These are phyloP conservation scores for Leccinum rimulosum DNA, from an alignment of 768 basidiomycete genomes.

Conservation along the genomic window DNA sequence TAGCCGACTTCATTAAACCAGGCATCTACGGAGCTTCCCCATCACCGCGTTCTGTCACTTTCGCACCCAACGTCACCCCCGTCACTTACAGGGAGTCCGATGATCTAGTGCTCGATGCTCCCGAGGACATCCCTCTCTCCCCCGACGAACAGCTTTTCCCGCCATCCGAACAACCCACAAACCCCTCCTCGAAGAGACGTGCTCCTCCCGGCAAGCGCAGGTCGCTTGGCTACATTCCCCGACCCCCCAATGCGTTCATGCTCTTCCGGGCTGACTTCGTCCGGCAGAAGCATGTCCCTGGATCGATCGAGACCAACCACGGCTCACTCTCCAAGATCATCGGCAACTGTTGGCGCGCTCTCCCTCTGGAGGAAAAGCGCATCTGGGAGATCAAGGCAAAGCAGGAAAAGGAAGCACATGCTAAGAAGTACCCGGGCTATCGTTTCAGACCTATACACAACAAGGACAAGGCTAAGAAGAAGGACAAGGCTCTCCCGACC, in stretches of 20 bases:
- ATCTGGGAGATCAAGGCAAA: conserved; percentile 74
- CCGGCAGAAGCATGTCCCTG: conserved; percentile 47
- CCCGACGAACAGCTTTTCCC: conserved; percentile 49
- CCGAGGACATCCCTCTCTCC: too few relatives aligned
- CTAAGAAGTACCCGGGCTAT: conserved; percentile 64
- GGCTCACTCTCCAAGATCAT: conserved; percentile 50
- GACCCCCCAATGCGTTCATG: conserved; percentile 36
- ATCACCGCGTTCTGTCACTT: conserved; percentile 52
- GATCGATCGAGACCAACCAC: conserved; percentile 49
- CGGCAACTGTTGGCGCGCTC: conserved; percentile 60
- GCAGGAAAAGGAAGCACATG: conserved; percentile 71
- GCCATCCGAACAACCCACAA: conserved; percentile 42
- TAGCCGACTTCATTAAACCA: conserved; percentile 44
- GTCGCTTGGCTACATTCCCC: conserved; percentile 44
- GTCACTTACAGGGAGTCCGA: conserved; percentile 44
- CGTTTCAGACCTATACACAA: conserved; percentile 45
- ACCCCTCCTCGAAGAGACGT: conserved; percentile 43
- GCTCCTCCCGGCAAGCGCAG: conserved; percentile 61
- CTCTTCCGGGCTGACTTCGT: conserved; percentile 38
- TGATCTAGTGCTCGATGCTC: conserved; percentile 19
- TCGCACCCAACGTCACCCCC: conserved; percentile 62
- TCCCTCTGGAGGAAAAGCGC: conserved; percentile 68
- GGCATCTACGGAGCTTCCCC: conserved; percentile 49
- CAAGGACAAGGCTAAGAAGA: conserved; percentile 46
- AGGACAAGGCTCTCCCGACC: conserved; percentile 20